A percentile compares a stretch with the other conserved stretches of the same genome.
phyloP scores from a whole-genome alignment of 73 alveolate species.

The Paramecium octaurelia region DNA sequence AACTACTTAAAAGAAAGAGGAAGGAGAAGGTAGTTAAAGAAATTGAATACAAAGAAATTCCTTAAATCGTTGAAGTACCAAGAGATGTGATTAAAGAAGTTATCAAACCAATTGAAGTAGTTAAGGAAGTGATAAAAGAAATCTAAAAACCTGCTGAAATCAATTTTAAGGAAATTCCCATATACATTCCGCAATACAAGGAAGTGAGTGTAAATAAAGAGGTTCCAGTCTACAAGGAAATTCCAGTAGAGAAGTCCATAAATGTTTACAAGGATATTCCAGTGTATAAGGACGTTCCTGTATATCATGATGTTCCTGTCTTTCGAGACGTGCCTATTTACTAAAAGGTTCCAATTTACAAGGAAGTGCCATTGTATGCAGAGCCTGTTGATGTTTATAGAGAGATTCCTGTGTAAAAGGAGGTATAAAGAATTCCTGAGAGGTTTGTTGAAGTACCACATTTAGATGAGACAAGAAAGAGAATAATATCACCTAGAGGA shows the following conservation, averaged over 20 bases:
- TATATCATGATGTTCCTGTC: not conserved
- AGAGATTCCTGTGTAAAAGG: not conserved
- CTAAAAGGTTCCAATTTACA: not conserved
- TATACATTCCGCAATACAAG: not conserved
- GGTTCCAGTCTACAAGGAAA: not conserved
- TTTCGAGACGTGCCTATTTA: not conserved
- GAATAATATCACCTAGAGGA: not conserved
- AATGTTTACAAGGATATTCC: not conserved
- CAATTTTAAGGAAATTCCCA: not conserved
- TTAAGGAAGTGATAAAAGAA: constrained; percentile 11
- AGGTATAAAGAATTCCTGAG: not conserved
- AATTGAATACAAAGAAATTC: not conserved
- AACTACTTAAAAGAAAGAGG: not conserved
- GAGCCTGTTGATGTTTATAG: not conserved
- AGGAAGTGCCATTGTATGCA: not conserved
- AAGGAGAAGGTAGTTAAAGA: not conserved
- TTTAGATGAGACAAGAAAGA: not conserved
- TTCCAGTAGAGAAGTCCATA: not conserved
- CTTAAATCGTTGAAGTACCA: not conserved
- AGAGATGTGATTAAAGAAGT: constrained; percentile 20
- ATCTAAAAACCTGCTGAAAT: not conserved
- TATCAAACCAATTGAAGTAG: not conserved
- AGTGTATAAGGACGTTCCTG: not conserved
- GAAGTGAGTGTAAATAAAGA: not conserved
- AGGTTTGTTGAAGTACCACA: not conserved